Evolutionary conservation across 108 stramenopile genomes (phyloP).

Genomic region (Skeletonema menzelii): DNA sequence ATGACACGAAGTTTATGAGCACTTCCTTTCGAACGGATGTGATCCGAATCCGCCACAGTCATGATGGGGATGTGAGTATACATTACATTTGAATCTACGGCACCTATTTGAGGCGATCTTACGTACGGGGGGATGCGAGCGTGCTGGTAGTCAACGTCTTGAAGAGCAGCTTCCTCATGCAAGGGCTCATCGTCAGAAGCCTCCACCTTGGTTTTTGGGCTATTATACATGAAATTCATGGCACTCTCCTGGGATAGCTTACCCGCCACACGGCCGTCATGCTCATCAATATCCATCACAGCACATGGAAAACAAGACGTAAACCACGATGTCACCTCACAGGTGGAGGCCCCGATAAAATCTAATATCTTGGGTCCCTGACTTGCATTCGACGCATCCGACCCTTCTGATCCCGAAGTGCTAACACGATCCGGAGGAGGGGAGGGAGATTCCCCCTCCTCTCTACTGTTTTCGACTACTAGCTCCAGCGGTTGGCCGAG

Average conservation of each 20-base stretch:
- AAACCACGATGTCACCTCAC: conserved; percentile 39
- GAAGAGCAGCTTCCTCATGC: background rate
- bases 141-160: no score
- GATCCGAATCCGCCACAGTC: background rate
- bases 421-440: background rate
- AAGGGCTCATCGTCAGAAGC: background rate
- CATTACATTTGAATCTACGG: background rate
- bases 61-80: background rate
- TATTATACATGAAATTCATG: conserved; percentile 46
- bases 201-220: background rate
- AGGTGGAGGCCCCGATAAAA: conserved; percentile 33
- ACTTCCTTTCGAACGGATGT: background rate
- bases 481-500: background rate
- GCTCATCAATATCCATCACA: conserved; percentile 35
- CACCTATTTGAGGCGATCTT: background rate
- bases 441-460: background rate
- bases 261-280: conserved; percentile 16
- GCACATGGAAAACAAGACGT: conserved; percentile 45
- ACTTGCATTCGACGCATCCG: conserved; percentile 4
- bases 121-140: background rate
- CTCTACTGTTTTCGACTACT: background rate
- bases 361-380: conserved; percentile 23
- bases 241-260: conserved; percentile 30
- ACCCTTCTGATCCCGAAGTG: conserved; percentile 30
- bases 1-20: background rate